Percentiles rank a stretch among this genome's conserved stretches.
Conservation (phyloP, 768 basidiomycete species). For the Lyophyllum shimeji region DNA sequence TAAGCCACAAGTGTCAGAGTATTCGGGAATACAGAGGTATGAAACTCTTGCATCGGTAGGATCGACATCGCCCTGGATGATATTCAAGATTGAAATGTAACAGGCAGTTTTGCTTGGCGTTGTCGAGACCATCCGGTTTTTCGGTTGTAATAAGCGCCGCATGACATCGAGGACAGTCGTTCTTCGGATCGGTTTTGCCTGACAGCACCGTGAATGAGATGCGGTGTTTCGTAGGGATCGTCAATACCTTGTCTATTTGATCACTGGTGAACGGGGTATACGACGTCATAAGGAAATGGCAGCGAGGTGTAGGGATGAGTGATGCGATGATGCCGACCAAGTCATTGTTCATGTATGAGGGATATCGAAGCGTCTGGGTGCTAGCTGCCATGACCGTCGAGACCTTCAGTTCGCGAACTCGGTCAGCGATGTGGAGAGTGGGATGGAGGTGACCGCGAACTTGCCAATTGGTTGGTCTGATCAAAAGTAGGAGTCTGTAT, state of each 20-base stretch:
- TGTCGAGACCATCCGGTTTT: constrained; percentile 97
- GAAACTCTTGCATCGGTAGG: constrained; percentile 86
- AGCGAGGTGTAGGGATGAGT: constrained; percentile 94
- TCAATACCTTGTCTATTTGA: constrained; percentile 84
- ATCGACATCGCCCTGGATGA: constrained; percentile 98
- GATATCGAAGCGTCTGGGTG: constrained; percentile 95
- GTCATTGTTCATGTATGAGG: constrained; percentile 99
- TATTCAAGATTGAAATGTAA: constrained; percentile 97
- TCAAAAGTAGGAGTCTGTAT: constrained; percentile 86
- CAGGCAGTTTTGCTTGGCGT: constrained; percentile 89
- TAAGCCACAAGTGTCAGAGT: constrained; percentile 26
- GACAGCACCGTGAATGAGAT: neutral
- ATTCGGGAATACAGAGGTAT: constrained; percentile 5
- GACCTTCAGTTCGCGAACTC: constrained; percentile 48
- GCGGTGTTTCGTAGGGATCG: neutral
- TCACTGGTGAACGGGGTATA: constrained; percentile 99
- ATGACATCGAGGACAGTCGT: constrained; percentile 99
- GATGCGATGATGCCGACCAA: constrained; percentile 96
- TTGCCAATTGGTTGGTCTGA: constrained; percentile 88
- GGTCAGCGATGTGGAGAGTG: neutral
- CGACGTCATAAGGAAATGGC: constrained; percentile 98
- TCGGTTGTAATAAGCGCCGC: constrained; percentile 95
- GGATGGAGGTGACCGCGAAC: constrained; percentile 16
- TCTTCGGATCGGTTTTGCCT: constrained; percentile 94
- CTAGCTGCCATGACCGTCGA: constrained; percentile 98